Percentiles rank a stretch among this genome's conserved stretches.
Conservation (phyloP, 371 early-diverging fungal species). For the Mortierella sp. region DNA sequence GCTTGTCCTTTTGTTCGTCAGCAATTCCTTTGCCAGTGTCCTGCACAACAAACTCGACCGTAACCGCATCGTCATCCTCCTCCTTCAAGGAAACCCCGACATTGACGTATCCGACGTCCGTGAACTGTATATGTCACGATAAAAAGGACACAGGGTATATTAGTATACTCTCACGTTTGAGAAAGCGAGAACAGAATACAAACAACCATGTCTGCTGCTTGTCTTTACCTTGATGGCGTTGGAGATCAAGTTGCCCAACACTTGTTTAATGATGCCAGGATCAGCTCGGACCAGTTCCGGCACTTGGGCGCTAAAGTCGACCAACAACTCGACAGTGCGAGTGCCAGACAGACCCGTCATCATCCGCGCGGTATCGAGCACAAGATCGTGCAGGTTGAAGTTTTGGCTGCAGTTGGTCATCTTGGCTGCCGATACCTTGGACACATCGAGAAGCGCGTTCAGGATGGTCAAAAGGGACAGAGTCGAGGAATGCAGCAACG, state of each 20-base stretch:
- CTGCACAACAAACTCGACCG: slow-evolving; percentile 59
- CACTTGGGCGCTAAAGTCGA: slow-evolving; percentile 56
- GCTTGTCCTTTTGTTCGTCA: slow-evolving; percentile 57
- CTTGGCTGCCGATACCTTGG: slow-evolving; percentile 58
- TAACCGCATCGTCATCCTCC: slow-evolving; percentile 49
- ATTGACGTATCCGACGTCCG: slow-evolving; percentile 48
- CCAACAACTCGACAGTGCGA: slow-evolving; percentile 54
- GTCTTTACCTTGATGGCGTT: slow-evolving; percentile 60
- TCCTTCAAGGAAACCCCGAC: slow-evolving; percentile 52
- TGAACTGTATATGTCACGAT: slow-evolving; percentile 17
- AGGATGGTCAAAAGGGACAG: slow-evolving; percentile 54
- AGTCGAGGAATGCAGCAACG: slow-evolving; percentile 56
- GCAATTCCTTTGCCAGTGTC: slow-evolving; percentile 75
- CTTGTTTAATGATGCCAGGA: slow-evolving; percentile 54
- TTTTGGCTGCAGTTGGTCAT: slow-evolving; percentile 52
- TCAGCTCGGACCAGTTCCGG: slow-evolving; percentile 55
- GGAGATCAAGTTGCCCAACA: slow-evolving; percentile 55
- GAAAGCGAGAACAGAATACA: too few species aligned
- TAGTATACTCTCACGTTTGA: too few species aligned
- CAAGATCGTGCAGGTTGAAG: slow-evolving; percentile 57
- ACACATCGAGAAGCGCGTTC: slow-evolving; percentile 57
- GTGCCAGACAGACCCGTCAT: slow-evolving; percentile 57
- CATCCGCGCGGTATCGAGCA: slow-evolving; percentile 55
- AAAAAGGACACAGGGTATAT: neutral
- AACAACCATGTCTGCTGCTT: too few species aligned